Evolutionary conservation across 345 rosid species (phyloP).

Genomic region (Cardamine occulta): DNA sequence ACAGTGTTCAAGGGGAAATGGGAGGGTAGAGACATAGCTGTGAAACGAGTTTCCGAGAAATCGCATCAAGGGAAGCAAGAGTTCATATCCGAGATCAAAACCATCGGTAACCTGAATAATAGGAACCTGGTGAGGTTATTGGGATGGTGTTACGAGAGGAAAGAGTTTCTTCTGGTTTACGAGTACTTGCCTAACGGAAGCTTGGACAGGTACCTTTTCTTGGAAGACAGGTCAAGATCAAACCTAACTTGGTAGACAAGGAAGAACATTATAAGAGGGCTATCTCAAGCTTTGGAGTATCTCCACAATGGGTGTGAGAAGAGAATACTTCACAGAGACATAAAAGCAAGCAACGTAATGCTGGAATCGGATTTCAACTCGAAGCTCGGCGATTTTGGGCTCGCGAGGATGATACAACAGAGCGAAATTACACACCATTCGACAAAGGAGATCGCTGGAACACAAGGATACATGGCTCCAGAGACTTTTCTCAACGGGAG

Average conservation of each 20-base stretch:
- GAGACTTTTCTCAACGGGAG: constrained; percentile 64
- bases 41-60: no score
- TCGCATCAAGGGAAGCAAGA: no score
- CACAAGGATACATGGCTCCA: constrained; percentile 86
- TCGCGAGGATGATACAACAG: constrained; percentile 59
- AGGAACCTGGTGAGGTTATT: no score
- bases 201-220: constrained; percentile 38
- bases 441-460: constrained; percentile 71
- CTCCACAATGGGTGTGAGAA: constrained; percentile 69
- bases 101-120: no score
- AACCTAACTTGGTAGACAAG: constrained; percentile 62
- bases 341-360: constrained; percentile 81
- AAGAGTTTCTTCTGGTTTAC: no score
- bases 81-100: no score
- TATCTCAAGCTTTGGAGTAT: constrained; percentile 72
- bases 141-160: no score
- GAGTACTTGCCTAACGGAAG: no score
- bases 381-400: constrained; percentile 68
- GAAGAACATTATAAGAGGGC: constrained; percentile 52
- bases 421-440: constrained; percentile 70
- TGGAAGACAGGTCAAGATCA: constrained; percentile 33
- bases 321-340: constrained; percentile 71
- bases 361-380: constrained; percentile 63
- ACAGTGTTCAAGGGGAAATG: no score
- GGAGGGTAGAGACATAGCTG: no score